These are phyloP conservation scores for Euphorbia corollata DNA, from an alignment of 441 rosid genomes.

Conservation along the genomic window DNA sequence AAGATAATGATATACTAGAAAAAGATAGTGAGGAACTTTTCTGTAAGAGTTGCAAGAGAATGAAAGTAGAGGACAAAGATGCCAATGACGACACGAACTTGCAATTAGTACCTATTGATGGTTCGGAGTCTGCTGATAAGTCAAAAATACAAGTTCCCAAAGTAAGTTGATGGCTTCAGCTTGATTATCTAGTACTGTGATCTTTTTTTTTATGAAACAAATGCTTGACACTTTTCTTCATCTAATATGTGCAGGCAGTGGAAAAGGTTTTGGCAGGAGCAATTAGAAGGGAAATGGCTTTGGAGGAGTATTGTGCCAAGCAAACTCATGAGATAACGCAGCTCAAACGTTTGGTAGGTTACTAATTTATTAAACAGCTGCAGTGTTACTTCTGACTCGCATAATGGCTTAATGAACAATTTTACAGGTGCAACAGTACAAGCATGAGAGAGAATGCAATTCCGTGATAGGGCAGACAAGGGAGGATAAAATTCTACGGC, in stretches of 20 bases:
- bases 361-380: conserved; percentile 12
- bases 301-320: conserved; percentile 86
- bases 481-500: conserved; percentile 89
- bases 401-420: conserved; percentile 15
- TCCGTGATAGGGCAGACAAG: conserved; percentile 80
- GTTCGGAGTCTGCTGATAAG: conserved; percentile 50
- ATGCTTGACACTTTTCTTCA: conserved; percentile 17
- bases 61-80: conserved; percentile 43
- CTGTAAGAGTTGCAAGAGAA: conserved; percentile 61
- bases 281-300: conserved; percentile 95
- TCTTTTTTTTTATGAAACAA: background rate
- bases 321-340: conserved; percentile 87
- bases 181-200: background rate
- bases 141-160: conserved; percentile 74
- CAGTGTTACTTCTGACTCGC: conserved; percentile 9
- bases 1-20: conserved; percentile 34
- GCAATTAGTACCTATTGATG: conserved; percentile 59
- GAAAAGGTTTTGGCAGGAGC: conserved; percentile 96
- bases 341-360: conserved; percentile 85
- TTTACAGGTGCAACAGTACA: conserved; percentile 86
- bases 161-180: conserved; percentile 32
- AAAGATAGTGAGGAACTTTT: conserved; percentile 36
- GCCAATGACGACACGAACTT: conserved; percentile 42
- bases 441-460: conserved; percentile 97
- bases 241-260: conserved; percentile 64